These are phyloP conservation scores for Alternaria panax DNA, from an alignment of 2,329 filamentous ascomycete species.

Conservation along the genomic window DNA sequence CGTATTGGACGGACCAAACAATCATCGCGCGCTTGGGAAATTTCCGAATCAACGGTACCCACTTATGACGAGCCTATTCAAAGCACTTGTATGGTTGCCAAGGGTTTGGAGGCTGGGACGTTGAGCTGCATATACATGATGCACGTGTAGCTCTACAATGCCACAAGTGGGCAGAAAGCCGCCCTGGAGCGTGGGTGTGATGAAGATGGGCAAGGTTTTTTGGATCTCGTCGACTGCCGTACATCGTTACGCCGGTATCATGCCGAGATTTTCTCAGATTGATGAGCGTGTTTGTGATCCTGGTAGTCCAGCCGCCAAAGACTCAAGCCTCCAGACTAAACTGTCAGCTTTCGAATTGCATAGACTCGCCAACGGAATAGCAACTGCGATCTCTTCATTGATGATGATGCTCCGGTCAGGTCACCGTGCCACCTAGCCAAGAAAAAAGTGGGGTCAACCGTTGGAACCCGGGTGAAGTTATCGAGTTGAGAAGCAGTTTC, in stretches of 20 bases:
- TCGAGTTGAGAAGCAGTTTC: conserved; percentile 4
- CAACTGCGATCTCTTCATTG: not conserved
- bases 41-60: not conserved
- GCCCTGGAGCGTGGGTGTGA: not conserved
- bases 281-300: not conserved
- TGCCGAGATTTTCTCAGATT: not conserved
- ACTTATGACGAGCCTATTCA: not conserved
- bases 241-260: not conserved
- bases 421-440: conserved; percentile 8
- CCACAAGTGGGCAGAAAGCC: not conserved
- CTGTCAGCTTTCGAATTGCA: not conserved
- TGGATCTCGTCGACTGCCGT: not conserved
- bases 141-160: not conserved
- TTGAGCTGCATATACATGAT: conserved; percentile 6
- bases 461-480: not conserved
- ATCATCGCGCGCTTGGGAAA: conserved; percentile 1
- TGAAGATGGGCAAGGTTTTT: not conserved
- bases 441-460: conserved; percentile 1
- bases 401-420: not conserved
- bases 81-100: conserved; percentile 13
- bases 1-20: conserved; percentile 3
- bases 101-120: conserved; percentile 13
- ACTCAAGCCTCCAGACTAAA: not conserved
- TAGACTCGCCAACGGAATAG: not conserved
- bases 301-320: not conserved